Evolutionary conservation across 305 asterid species (phyloP).

Genomic region (Ilex paraguariensis): DNA sequence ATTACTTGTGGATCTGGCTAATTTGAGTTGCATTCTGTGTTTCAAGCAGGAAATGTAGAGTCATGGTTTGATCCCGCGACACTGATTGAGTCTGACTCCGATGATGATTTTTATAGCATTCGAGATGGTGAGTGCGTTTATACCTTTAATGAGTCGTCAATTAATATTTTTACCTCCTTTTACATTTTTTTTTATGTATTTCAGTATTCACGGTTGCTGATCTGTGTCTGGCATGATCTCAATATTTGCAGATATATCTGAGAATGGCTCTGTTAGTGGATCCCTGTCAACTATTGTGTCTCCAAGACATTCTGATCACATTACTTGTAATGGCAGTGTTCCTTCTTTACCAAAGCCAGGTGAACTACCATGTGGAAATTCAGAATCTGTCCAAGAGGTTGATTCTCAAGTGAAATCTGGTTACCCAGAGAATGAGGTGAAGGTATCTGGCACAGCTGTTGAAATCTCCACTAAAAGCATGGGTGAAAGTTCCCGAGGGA

Average conservation of each 20-base stretch:
- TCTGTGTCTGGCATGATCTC: slow-evolving; percentile 3
- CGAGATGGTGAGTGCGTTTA: slow-evolving; percentile 58
- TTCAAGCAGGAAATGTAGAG: slow-evolving; percentile 56
- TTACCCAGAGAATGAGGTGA: slow-evolving; percentile 37
- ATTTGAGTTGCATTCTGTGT: slow-evolving; percentile 6
- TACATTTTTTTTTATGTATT: background rate
- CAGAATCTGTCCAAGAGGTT: slow-evolving; percentile 14
- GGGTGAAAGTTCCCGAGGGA: slow-evolving; percentile 28
- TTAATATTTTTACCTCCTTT: background rate
- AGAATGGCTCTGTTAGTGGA: slow-evolving; percentile 39
- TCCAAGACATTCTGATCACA: slow-evolving; percentile 61
- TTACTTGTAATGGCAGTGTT: slow-evolving; percentile 13
- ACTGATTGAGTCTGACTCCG: slow-evolving; percentile 63
- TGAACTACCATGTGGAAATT: slow-evolving; percentile 12
- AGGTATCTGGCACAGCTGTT: slow-evolving; percentile 17
- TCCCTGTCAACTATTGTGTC: slow-evolving; percentile 64
- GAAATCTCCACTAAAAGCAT: slow-evolving; percentile 19
- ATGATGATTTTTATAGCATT: slow-evolving; percentile 78
- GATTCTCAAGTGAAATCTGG: slow-evolving; percentile 43
- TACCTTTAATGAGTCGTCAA: background rate
- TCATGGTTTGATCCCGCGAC: slow-evolving; percentile 75
- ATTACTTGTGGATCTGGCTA: background rate
- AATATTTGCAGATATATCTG: slow-evolving; percentile 62
- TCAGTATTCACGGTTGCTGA: background rate
- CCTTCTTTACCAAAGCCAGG: slow-evolving; percentile 9